Evolutionary conservation across 208 protist species (phyloP).

Genomic region (Trypanosoma mega): DNA sequence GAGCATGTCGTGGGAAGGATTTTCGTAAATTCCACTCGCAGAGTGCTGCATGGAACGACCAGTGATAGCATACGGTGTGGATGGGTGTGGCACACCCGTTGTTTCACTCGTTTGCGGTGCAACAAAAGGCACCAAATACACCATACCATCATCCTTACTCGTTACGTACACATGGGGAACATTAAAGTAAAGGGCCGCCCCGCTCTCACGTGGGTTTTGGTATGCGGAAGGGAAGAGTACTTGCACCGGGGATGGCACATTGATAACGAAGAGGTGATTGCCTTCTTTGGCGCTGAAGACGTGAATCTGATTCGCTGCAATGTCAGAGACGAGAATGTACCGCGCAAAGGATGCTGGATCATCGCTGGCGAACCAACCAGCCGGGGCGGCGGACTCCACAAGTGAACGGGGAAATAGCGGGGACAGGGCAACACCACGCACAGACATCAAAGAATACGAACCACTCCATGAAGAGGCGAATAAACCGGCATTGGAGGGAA

Average conservation of each 20-base stretch:
- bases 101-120: slow-evolving; percentile 16
- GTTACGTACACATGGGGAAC: slow-evolving; percentile 85
- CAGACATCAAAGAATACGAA: slow-evolving; percentile 65
- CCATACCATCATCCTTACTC: slow-evolving; percentile 84
- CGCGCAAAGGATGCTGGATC: slow-evolving; percentile 43
- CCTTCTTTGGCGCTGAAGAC: slow-evolving; percentile 77
- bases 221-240: slow-evolving; percentile 69
- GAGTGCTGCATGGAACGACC: slow-evolving; percentile 39
- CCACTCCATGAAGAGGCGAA: slow-evolving; percentile 79
- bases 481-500: slow-evolving; percentile 52
- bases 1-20: slow-evolving; percentile 66
- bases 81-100: slow-evolving; percentile 22
- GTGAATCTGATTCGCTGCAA: slow-evolving; percentile 60
- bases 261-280: slow-evolving; percentile 65
- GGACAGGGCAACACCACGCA: slow-evolving; percentile 80
- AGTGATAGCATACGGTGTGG: slow-evolving; percentile 51
- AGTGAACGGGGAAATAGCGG: slow-evolving; percentile 65
- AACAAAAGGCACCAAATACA: slow-evolving; percentile 74
- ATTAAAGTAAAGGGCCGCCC: slow-evolving; percentile 36
- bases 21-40: slow-evolving; percentile 83
- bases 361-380: slow-evolving; percentile 48
- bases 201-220: slow-evolving; percentile 14
- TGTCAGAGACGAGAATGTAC: slow-evolving; percentile 83
- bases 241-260: slow-evolving; percentile 81
- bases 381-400: slow-evolving; percentile 51